Conservation (phyloP, 495 filamentous ascomycete species). For the Filosporella fistucella region DNA sequence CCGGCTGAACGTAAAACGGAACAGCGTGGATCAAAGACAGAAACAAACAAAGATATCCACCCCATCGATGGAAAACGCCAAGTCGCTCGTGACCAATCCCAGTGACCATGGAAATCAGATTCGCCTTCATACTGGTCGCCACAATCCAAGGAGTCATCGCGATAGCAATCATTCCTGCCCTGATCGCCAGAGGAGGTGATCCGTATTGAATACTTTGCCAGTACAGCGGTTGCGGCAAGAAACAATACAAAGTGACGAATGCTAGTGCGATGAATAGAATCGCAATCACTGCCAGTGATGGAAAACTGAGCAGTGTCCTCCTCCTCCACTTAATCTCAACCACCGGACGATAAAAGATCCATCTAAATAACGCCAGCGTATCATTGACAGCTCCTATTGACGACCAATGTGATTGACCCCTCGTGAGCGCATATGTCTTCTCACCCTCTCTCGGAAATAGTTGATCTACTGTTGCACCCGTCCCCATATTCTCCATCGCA, state of each 20-base stretch:
- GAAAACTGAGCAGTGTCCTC: conserved; percentile 62
- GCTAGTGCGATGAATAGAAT: conserved; percentile 59
- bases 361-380: conserved; percentile 70
- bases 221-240: conserved; percentile 79
- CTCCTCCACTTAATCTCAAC: conserved; percentile 61
- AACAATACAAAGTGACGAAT: conserved; percentile 76
- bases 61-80: conserved; percentile 92
- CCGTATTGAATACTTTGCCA: conserved; percentile 78
- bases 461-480: conserved; percentile 59
- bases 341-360: conserved; percentile 80
- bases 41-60: conserved; percentile 81
- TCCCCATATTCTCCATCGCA: conserved; percentile 62
- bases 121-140: conserved; percentile 85
- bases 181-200: conserved; percentile 84
- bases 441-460: conserved; percentile 61
- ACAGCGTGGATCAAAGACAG: conserved; percentile 77
- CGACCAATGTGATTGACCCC: conserved; percentile 63
- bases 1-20: conserved; percentile 85
- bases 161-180: conserved; percentile 89
- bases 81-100: conserved; percentile 90
- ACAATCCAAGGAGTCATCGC: conserved; percentile 94
- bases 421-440: conserved; percentile 42
- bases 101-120: conserved; percentile 77
- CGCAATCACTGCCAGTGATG: conserved; percentile 64
- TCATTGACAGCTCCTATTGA: conserved; percentile 69